Conservation (phyloP, 2,329 filamentous ascomycete genomes). For the Phoma sp. region DNA sequence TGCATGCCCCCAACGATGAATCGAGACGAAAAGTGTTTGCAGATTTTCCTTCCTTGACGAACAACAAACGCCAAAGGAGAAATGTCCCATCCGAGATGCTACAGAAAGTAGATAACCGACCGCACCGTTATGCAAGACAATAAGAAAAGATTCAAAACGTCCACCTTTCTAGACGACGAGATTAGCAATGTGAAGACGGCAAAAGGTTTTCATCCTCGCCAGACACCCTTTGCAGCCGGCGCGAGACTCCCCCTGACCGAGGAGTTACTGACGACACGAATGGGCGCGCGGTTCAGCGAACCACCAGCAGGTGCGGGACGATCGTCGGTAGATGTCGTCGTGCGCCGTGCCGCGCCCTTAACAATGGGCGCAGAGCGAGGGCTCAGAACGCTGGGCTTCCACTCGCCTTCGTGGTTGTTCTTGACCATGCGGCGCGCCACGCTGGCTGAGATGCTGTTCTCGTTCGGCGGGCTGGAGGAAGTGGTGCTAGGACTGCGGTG, state of each 20-base stretch:
- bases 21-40: too few relatives aligned
- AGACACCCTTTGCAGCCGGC: slow-evolving; percentile 37
- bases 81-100: neutral
- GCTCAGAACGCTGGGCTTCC: slow-evolving; percentile 64
- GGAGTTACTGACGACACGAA: slow-evolving; percentile 41
- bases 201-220: slow-evolving; percentile 32
- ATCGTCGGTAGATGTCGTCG: slow-evolving; percentile 42
- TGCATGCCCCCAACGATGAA: too few relatives aligned
- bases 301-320: slow-evolving; percentile 27
- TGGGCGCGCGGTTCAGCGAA: slow-evolving; percentile 37
- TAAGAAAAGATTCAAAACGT: slow-evolving; percentile 5
- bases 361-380: slow-evolving; percentile 65
- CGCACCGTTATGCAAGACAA: slow-evolving; percentile 6
- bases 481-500: slow-evolving; percentile 61
- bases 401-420: slow-evolving; percentile 63
- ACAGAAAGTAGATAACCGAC: slow-evolving; percentile 1
- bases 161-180: slow-evolving; percentile 1
- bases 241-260: slow-evolving; percentile 42
- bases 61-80: slow-evolving; percentile 6
- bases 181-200: slow-evolving; percentile 12
- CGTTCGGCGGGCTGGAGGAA: slow-evolving; percentile 60
- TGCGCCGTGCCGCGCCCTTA: slow-evolving; percentile 55
- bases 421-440: slow-evolving; percentile 72
- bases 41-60: neutral
- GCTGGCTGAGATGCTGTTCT: slow-evolving; percentile 65